phyloP scores from a whole-genome alignment of 2,329 filamentous ascomycete genomes.

The Cryphonectria radicalis region DNA sequence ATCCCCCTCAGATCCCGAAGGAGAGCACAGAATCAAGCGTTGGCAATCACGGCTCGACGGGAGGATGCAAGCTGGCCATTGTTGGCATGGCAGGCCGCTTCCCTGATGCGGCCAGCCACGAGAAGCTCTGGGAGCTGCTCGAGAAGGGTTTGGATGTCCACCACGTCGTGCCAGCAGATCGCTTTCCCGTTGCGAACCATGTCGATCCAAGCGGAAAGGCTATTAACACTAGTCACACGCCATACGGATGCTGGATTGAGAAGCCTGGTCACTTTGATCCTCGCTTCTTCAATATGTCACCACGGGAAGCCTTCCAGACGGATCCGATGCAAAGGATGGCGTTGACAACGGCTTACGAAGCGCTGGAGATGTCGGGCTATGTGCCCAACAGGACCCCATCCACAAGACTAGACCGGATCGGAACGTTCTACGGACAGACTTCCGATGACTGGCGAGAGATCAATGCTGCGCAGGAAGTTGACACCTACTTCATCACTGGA shows the following conservation, averaged over 20 bases:
- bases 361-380: conserved; percentile 80
- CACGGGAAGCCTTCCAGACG: conserved; percentile 77
- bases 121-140: conserved; percentile 76
- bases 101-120: conserved; percentile 71
- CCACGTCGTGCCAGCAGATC: conserved; percentile 66
- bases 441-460: conserved; percentile 80
- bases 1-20: conserved; percentile 41
- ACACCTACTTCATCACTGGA: conserved; percentile 57
- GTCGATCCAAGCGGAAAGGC: conserved; percentile 72
- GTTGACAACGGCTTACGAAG: conserved; percentile 78
- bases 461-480: conserved; percentile 72
- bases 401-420: conserved; percentile 65
- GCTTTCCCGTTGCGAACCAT: conserved; percentile 75
- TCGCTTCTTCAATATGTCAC: conserved; percentile 88
- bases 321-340: conserved; percentile 82
- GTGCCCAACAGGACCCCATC: conserved; percentile 75
- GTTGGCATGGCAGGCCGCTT: conserved; percentile 82
- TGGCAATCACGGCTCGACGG: conserved; percentile 52
- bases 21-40: conserved; percentile 42
- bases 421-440: conserved; percentile 75
- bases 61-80: conserved; percentile 76
- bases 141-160: conserved; percentile 77
- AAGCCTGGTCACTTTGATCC: conserved; percentile 79
- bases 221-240: conserved; percentile 77
- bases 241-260: conserved; percentile 75